Conservation (phyloP, 1,284 basidiomycete genomes). For the Porogramme epimiltina region DNA sequence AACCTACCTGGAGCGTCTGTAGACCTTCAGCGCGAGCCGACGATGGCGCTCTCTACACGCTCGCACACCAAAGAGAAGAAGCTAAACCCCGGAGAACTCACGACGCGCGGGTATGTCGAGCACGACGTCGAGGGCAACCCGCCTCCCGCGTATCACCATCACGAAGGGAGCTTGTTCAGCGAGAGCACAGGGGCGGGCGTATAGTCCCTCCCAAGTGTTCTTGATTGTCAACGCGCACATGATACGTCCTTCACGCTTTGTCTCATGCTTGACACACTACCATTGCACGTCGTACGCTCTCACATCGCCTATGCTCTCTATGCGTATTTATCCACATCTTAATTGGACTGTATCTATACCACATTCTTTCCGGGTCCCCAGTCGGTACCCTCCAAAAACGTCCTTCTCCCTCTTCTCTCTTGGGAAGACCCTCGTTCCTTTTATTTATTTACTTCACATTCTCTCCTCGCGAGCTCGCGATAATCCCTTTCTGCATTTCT, state of each 20-base stretch:
- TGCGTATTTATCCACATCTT: constrained; percentile 18
- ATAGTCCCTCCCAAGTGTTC: not conserved
- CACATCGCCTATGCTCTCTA: constrained; percentile 16
- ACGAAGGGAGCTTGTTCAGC: constrained; percentile 18
- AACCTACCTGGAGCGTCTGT: constrained; percentile 11
- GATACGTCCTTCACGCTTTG: constrained; percentile 6
- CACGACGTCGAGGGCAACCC: constrained; percentile 26
- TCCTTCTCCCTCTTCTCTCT: not conserved
- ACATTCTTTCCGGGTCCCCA: not conserved
- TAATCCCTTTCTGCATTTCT: not conserved
- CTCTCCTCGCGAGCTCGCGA: not conserved
- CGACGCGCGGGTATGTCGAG: constrained; percentile 32
- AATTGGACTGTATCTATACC: constrained; percentile 4
- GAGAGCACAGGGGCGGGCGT: constrained; percentile 9
- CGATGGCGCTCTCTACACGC: constrained; percentile 14
- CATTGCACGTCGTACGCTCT: constrained; percentile 13
- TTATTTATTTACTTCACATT: constrained; percentile 1
- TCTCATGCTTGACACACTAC: constrained; percentile 6
- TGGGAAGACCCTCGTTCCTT: not conserved
- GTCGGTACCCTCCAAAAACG: not conserved
- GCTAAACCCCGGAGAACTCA: constrained; percentile 26
- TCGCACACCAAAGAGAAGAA: constrained; percentile 27
- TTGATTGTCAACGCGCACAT: not conserved
- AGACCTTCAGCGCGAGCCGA: constrained; percentile 16
- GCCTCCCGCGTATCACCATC: constrained; percentile 29